Percentiles rank a stretch among this genome's conserved stretches.
These are phyloP conservation scores for Hypoxylon sp. DNA, from an alignment of 2,329 filamentous ascomycete genomes.

Conservation along the genomic window DNA sequence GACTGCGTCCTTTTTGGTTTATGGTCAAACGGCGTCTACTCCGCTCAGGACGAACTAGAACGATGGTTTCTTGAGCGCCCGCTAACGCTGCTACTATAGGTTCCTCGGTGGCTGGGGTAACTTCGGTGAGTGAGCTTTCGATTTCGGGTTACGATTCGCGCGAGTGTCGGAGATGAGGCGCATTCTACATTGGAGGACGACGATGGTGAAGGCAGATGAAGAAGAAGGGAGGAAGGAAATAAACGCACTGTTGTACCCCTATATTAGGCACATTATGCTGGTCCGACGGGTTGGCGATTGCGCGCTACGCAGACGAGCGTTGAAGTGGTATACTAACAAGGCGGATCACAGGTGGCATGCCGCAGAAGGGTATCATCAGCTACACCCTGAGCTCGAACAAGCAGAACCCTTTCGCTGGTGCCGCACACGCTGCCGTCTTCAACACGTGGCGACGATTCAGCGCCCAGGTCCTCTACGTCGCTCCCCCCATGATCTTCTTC, in stretches of 20 bases:
- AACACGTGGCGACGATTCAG: constrained; percentile 92
- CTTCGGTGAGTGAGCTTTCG: constrained; percentile 72
- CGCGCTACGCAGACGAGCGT: not conserved
- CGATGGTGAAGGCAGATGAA: not conserved
- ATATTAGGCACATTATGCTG: not conserved
- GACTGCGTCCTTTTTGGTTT: constrained; percentile 54
- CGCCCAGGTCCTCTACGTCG: constrained; percentile 89
- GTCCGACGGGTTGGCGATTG: not conserved
- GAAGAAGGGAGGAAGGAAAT: not conserved
- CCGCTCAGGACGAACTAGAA: not conserved
- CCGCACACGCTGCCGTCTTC: constrained; percentile 87
- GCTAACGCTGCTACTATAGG: constrained; percentile 62
- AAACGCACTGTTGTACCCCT: too few species aligned
- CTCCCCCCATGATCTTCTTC: constrained; percentile 81
- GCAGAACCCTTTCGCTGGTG: constrained; percentile 87
- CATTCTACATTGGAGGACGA: not conserved
- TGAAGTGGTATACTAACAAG: constrained; percentile 44
- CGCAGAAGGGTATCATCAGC: constrained; percentile 75
- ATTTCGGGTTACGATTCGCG: constrained; percentile 5
- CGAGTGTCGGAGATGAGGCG: constrained; percentile 1
- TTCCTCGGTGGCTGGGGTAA: constrained; percentile 82
- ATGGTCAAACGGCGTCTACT: not conserved
- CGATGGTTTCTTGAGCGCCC: constrained; percentile 6
- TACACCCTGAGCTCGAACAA: constrained; percentile 90
- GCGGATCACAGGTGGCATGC: constrained; percentile 64